These are phyloP conservation scores for Dacryopinax primogenitus DNA, from an alignment of 768 basidiomycete species.

Conservation along the genomic window DNA sequence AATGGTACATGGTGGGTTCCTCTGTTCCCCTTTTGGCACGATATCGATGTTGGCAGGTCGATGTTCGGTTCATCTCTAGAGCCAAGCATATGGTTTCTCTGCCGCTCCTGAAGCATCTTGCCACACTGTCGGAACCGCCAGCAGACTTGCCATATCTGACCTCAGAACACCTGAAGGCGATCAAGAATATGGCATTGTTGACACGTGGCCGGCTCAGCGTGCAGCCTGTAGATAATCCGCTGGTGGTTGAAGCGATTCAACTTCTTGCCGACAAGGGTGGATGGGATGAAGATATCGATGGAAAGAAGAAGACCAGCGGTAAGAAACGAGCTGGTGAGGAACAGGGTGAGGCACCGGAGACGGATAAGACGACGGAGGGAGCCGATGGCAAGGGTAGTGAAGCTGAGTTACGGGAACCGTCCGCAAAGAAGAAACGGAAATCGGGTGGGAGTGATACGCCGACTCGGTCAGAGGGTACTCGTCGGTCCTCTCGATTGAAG, in stretches of 20 bases:
- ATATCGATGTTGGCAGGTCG: conserved; percentile 26
- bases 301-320: neutral
- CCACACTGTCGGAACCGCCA: conserved; percentile 26
- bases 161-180: conserved; percentile 12
- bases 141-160: conserved; percentile 10
- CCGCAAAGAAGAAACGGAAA: neutral
- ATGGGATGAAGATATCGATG: conserved; percentile 38
- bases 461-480: neutral
- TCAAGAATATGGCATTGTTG: conserved; percentile 62
- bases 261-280: conserved; percentile 59
- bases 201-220: conserved; percentile 76
- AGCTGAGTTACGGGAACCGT: neutral
- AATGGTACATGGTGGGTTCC: conserved; percentile 67
- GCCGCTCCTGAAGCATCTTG: conserved; percentile 54
- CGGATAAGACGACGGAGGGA: neutral
- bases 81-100: conserved; percentile 65
- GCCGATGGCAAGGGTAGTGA: neutral
- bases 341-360: neutral
- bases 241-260: conserved; percentile 51
- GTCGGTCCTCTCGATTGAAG: neutral
- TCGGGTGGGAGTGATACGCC: neutral
- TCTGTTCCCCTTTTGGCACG: neutral
- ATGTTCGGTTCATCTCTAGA: conserved; percentile 53
- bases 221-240: conserved; percentile 50
- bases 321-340: neutral